Evolutionary conservation across 495 filamentous ascomycete genomes (phyloP), one percentile per base, ranked within the genome.

Genomic region (Penicillium riverlandense): DNA sequence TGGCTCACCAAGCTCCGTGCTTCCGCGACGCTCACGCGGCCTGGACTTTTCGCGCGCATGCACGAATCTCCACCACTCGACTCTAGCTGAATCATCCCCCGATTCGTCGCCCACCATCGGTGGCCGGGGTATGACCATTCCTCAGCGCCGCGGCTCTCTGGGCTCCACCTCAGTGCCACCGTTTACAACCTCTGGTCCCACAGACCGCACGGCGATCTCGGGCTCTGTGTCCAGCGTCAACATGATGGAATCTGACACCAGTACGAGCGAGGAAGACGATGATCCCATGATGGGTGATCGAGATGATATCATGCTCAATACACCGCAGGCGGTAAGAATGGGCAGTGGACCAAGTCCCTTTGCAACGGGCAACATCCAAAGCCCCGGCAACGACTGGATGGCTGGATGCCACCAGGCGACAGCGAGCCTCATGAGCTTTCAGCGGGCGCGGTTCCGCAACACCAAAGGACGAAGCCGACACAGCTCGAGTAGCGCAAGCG

Each of bases 61-160:
- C 45, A 97, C 92, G 5, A 95, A 89, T 51, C 76, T 98, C 9
- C 92, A 98, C 67, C 94, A 97, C 63, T 96, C 92, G 15, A 97
- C 85, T 2, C 74, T 96, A 7, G 90, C 90, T 43, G 83, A 90
- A 52, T 84, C 86, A 0, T 92, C 87, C n/a, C 92, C 94, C 10
- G 90, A 96, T 58, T 94, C 90, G 4, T 95, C 90, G 0, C 94
- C 94, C 0, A 90, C 80, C n/a, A 83, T 94, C 35, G 75, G 75
- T 35, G 85, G 85, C 28, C 77, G 86, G 16, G 84, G 82, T 7
- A 83, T 95, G 74, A 82, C 77, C 48, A 91, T 95, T 33, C 89
- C 88, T 3, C 64, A 67, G 12, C 69, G 80, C 37, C 78, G 76
- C 45, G 69, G 72, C 8, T 76, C 74, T 13, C 67, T 59, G 8